phyloP scores from a whole-genome alignment of 768 basidiomycete genomes.

The Cystofilobasidium bisporidii region DNA sequence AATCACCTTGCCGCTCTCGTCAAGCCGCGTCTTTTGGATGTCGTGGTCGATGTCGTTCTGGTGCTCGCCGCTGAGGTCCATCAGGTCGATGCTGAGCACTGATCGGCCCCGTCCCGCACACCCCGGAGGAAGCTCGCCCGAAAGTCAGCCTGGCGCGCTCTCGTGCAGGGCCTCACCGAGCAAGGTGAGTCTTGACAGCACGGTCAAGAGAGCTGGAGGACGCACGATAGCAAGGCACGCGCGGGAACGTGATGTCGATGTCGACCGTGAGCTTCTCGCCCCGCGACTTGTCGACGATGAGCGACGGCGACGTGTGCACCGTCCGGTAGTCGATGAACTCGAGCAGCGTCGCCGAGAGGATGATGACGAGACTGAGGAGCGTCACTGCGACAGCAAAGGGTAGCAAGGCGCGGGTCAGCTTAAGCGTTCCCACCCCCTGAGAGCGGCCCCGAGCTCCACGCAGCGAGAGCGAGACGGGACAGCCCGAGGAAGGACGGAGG shows the following conservation, averaged over 20 bases:
- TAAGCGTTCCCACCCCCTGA: too few relatives aligned
- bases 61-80: constrained; percentile 95
- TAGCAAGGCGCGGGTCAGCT: too few relatives aligned
- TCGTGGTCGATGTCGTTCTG: constrained; percentile 83
- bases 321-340: constrained; percentile 93
- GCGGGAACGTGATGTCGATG: constrained; percentile 87
- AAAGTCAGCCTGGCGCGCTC: background rate
- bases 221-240: constrained; percentile 95
- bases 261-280: constrained; percentile 88
- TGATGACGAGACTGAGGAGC: constrained; percentile 79
- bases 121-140: background rate
- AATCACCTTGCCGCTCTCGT: constrained; percentile 47
- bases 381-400: constrained; percentile 56
- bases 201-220: too few relatives aligned
- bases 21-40: constrained; percentile 70
- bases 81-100: constrained; percentile 93
- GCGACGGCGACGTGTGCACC: constrained; percentile 72
- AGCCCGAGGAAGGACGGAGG: too few relatives aligned
- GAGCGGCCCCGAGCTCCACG: constrained; percentile 15
- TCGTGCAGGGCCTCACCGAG: background rate
- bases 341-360: constrained; percentile 78
- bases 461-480: background rate
- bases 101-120: background rate
- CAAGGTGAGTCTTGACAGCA: background rate
- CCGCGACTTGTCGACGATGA: constrained; percentile 86